A percentile compares a stretch with the other conserved stretches of the same genome.
phyloP scores from a whole-genome alignment of 2,329 filamentous ascomycete species.

The Mycosphaerelloides madeirae region DNA sequence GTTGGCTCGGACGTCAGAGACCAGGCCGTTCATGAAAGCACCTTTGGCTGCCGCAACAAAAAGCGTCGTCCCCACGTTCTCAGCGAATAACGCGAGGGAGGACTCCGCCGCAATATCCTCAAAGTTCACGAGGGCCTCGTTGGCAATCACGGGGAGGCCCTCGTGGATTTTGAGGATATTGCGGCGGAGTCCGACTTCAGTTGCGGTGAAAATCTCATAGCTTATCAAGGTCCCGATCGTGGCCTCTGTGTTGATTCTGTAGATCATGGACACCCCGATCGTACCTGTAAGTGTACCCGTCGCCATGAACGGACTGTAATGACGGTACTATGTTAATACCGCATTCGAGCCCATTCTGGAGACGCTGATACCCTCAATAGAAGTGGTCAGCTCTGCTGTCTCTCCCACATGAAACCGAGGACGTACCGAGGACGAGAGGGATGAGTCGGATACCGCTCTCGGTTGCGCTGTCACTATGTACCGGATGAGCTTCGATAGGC shows the following conservation, averaged over 20 bases:
- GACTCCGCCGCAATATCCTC: not conserved
- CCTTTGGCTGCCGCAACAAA: not conserved
- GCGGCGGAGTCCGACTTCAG: not conserved
- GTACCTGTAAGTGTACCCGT: not conserved
- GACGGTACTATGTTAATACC: no score
- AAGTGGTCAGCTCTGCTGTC: no score
- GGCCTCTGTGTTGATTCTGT: not conserved
- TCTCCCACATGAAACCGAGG: no score
- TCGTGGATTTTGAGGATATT: no score
- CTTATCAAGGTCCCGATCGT: not conserved
- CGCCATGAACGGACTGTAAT: no score
- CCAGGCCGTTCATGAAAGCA: not conserved
- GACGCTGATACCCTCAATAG: no score
- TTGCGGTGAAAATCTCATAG: not conserved
- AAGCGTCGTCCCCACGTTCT: not conserved
- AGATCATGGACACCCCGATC: not conserved
- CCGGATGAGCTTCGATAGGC: not conserved
- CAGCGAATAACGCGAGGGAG: not conserved
- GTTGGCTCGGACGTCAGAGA: not conserved
- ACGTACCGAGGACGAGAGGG: no score
- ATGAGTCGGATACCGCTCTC: not conserved
- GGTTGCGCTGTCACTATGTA: not conserved
- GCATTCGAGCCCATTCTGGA: no score
- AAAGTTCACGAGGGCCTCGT: not conserved
- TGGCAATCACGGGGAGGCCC: slow-evolving; percentile 1